A percentile compares a stretch with the other conserved stretches of the same genome.
These are phyloP conservation scores for Phascolomyces articulosus DNA, from an alignment of 371 early-diverging fungal genomes.

Conservation along the genomic window DNA sequence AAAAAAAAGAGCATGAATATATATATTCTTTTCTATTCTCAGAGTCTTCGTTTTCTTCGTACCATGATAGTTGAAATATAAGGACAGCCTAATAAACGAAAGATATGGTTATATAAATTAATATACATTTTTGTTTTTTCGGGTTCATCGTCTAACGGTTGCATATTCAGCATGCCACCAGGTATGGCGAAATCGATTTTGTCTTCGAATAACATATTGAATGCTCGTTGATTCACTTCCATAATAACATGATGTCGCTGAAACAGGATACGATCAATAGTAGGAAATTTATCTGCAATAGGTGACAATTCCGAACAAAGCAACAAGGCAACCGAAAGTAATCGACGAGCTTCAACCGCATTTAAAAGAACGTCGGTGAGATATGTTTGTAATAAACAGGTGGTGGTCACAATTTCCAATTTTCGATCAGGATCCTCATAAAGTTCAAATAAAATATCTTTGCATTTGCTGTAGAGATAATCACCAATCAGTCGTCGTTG, in stretches of 20 bases:
- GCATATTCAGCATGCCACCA: background rate
- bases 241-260: background rate
- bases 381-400: background rate
- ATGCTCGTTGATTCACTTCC: background rate
- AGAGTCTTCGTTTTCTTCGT: background rate
- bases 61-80: background rate
- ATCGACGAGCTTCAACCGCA: background rate
- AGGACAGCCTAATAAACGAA: background rate
- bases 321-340: background rate
- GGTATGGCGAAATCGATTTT: constrained; percentile 1
- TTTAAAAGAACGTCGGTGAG: background rate
- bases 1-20: no score
- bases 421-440: background rate
- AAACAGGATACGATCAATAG: background rate
- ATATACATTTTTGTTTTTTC: background rate
- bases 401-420: background rate
- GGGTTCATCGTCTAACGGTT: background rate
- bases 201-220: background rate
- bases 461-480: background rate
- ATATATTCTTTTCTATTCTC: no score
- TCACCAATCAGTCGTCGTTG: background rate
- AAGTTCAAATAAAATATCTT: background rate
- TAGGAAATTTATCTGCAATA: background rate
- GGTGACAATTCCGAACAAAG: background rate
- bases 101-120: background rate